Percentiles rank a stretch among this genome's conserved stretches.
Conservation (phyloP, 2,329 filamentous ascomycete genomes). For the Sordariomycetes sp. region DNA sequence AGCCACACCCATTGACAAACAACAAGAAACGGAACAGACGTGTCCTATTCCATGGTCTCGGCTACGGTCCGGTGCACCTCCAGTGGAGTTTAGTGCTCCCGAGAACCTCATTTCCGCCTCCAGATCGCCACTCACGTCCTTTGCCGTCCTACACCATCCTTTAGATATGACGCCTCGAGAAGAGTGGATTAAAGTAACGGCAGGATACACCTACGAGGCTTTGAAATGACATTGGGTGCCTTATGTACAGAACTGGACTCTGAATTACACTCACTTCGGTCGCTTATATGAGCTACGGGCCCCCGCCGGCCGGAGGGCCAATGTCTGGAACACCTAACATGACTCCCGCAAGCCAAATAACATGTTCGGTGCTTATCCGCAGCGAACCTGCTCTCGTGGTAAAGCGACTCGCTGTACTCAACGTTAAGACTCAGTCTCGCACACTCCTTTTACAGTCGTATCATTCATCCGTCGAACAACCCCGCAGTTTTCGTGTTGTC, state of each 20-base stretch:
- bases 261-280: background rate
- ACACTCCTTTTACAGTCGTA: too few relatives aligned
- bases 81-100: background rate
- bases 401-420: too few relatives aligned
- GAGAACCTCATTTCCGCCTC: background rate
- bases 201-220: background rate
- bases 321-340: too few relatives aligned
- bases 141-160: background rate
- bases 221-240: background rate
- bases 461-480: background rate
- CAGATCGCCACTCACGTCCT: background rate
- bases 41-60: background rate
- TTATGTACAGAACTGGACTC: background rate
- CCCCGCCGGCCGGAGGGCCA: too few relatives aligned
- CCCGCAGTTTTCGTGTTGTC: background rate
- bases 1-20: background rate
- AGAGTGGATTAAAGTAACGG: background rate
- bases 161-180: background rate
- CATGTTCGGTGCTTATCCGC: too few relatives aligned
- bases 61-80: background rate
- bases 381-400: too few relatives aligned
- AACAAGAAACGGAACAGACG: background rate
- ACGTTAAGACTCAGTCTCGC: too few relatives aligned
- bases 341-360: too few relatives aligned
- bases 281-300: background rate